Percentiles rank a stretch among this genome's conserved stretches.
phyloP scores from a whole-genome alignment of 75 land plant genomes.

The Cryptomeria japonica region DNA sequence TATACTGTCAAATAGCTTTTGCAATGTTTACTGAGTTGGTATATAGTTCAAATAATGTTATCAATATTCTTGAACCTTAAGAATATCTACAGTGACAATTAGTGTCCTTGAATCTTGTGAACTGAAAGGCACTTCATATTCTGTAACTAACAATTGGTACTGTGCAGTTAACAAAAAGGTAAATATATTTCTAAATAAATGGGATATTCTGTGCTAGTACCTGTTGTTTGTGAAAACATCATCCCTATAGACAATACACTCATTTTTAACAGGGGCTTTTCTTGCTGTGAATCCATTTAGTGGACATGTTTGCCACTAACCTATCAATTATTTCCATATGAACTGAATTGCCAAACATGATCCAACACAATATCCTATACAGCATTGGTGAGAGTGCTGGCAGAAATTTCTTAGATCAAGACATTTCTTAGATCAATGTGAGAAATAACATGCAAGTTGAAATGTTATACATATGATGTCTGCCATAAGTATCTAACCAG shows the following conservation, averaged over 20 bases:
- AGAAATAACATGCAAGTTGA: neutral
- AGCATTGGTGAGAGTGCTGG: neutral
- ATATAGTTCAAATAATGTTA: too few relatives aligned
- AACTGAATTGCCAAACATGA: neutral
- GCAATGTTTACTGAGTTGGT: too few relatives aligned
- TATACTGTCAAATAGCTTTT: too few relatives aligned
- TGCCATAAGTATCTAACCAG: neutral
- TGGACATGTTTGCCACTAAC: neutral
- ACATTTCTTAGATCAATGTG: neutral
- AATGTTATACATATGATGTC: neutral
- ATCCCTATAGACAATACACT: neutral
- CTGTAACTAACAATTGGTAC: neutral
- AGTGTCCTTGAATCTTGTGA: neutral
- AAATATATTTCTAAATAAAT: neutral
- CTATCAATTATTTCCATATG: neutral
- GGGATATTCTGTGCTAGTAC: neutral
- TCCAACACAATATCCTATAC: neutral
- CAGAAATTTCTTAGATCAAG: too few relatives aligned
- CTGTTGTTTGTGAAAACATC: neutral
- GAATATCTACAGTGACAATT: neutral
- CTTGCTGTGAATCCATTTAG: neutral
- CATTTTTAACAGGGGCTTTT: neutral
- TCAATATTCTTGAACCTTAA: too few relatives aligned
- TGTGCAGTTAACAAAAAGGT: neutral
- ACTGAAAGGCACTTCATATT: neutral